phyloP scores from a whole-genome alignment of 2,329 filamentous ascomycete species.

The Monilinia vaccinii-corymbosi region DNA sequence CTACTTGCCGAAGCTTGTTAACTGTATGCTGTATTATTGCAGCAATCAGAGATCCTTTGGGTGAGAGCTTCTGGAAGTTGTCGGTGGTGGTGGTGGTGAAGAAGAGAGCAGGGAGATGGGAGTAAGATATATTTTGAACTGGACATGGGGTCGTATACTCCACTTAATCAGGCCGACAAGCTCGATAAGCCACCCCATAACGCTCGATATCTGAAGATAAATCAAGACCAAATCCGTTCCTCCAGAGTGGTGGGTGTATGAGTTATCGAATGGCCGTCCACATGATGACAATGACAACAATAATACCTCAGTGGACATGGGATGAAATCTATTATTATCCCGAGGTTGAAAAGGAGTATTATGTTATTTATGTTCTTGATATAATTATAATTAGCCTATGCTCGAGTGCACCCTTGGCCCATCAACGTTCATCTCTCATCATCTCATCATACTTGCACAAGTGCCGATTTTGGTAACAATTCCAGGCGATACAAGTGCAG shows the following conservation, averaged over 20 bases:
- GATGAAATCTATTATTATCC: neutral
- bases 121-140: constrained; percentile 4
- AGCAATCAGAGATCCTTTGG: constrained; percentile 4
- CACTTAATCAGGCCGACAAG: neutral
- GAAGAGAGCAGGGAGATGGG: neutral
- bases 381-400: too few relatives aligned
- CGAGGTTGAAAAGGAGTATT: neutral
- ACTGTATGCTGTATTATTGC: neutral
- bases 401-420: too few relatives aligned
- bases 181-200: neutral
- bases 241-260: neutral
- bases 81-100: neutral
- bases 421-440: neutral
- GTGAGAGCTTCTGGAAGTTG: neutral
- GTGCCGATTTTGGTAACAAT: neutral
- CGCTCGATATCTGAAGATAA: neutral
- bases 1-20: neutral
- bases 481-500: neutral
- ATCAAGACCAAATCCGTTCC: neutral
- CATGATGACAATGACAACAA: neutral
- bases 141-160: constrained; percentile 2
- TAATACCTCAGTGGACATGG: neutral
- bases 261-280: neutral
- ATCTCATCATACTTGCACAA: too few relatives aligned
- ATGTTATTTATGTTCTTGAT: too few relatives aligned